Conservation (phyloP, 257 asterid species). For the Buddleja alternifolia region DNA sequence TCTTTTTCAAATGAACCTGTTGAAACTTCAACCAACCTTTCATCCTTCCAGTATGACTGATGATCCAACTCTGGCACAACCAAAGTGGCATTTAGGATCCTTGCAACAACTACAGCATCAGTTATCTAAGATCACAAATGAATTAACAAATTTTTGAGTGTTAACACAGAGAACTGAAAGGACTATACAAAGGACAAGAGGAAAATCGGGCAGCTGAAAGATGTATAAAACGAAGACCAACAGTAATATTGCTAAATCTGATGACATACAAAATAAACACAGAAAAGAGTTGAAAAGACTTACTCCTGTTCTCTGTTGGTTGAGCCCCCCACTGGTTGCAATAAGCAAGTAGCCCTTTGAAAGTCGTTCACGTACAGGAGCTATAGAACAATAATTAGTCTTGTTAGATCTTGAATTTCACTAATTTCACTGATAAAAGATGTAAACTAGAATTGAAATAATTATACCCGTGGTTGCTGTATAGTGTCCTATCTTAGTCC, state of each 20-base stretch:
- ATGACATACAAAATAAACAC: conserved; percentile 14
- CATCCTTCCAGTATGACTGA: conserved; percentile 95
- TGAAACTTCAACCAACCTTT: conserved; percentile 64
- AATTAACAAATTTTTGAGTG: conserved; percentile 26
- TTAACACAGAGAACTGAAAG: conserved; percentile 22
- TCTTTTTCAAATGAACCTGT: conserved; percentile 20
- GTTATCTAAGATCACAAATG: conserved; percentile 69
- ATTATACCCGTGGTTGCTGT: background rate
- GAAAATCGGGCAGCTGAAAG: conserved; percentile 21
- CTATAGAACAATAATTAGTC: conserved; percentile 49
- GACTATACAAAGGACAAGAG: conserved; percentile 19
- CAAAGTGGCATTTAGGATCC: conserved; percentile 92
- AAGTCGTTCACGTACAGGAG: conserved; percentile 68
- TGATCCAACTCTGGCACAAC: conserved; percentile 98
- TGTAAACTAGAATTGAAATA: conserved; percentile 17
- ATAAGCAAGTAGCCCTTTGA: conserved; percentile 96
- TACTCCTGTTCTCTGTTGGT: conserved; percentile 98
- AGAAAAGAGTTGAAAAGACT: conserved; percentile 41
- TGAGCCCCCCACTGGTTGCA: conserved; percentile 98
- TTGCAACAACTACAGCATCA: conserved; percentile 98
- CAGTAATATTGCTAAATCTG: conserved; percentile 17
- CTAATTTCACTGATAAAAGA: conserved; percentile 22
- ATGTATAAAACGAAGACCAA: conserved; percentile 13
- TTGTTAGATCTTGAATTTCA: conserved; percentile 32
- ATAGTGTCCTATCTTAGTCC: conserved; percentile 18